A percentile compares a stretch with the other conserved stretches of the same genome.
Evolutionary conservation across 2,329 filamentous ascomycete species (phyloP).

Genomic region (Nigrograna mackinnonii): DNA sequence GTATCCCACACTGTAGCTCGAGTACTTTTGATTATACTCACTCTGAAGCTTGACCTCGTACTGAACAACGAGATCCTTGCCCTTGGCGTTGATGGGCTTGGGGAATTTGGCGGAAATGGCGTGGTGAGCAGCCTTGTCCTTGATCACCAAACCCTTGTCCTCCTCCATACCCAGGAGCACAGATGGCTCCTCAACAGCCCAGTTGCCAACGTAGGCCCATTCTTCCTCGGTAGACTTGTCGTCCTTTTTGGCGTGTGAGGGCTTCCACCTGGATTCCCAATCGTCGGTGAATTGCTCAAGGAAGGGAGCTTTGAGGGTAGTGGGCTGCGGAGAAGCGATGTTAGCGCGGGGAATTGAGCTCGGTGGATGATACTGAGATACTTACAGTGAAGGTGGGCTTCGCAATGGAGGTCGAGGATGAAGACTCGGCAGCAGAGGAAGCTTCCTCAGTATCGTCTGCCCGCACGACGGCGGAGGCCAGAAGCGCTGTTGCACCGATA

Average conservation of each 20-base stretch:
- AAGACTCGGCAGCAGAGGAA: constrained; percentile 51
- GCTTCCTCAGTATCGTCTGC: constrained; percentile 61
- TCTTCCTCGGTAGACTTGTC: constrained; percentile 76
- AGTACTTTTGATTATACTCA: constrained; percentile 58
- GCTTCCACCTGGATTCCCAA: constrained; percentile 93
- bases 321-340: constrained; percentile 66
- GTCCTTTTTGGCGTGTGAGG: constrained; percentile 96
- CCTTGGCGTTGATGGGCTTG: constrained; percentile 96
- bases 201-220: constrained; percentile 97
- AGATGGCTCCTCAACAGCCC: constrained; percentile 91
- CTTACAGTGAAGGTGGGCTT: constrained; percentile 88
- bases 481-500: constrained; percentile 70
- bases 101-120: constrained; percentile 99
- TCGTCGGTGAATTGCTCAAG: constrained; percentile 97
- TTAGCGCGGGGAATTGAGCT: constrained; percentile 5
- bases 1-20: constrained; percentile 6
- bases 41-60: constrained; percentile 99
- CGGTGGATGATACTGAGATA: constrained; percentile 20
- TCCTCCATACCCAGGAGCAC: constrained; percentile 91
- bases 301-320: constrained; percentile 87
- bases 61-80: constrained; percentile 94
- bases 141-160: constrained; percentile 96
- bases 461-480: constrained; percentile 74
- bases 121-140: constrained; percentile 97
- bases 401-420: constrained; percentile 63